Base-by-base conservation (phyloP, 129 eudicot genomes). In the Arctium lappa region DNA sequence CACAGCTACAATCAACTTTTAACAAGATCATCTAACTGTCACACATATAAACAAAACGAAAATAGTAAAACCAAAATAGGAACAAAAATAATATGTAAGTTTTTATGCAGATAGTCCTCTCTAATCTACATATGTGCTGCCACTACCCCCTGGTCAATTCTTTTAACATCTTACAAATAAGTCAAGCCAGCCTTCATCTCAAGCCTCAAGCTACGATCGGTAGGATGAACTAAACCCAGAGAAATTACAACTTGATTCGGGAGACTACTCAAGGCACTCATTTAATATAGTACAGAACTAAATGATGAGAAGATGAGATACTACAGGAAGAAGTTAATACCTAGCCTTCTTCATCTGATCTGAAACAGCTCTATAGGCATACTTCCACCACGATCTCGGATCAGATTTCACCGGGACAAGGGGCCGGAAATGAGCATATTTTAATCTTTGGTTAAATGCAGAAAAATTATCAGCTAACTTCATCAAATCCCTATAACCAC, bases 381-480 rank as follows among this genome's bases (percentile, higher is more conserved):
- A 96, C 89, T 86, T 93, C 99, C 98, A 96, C 99, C 99, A 96
- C 33, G 96, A 81, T 82, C 87, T 90, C 36, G 98, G 94, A 87
- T 93, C 89, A 75, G 93, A 88, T 87, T 84, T 93, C 77, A 96
- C 93, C 4, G 93, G 77, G 63, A 89, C 91, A 83, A 78, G 91
- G 36, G 99, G 99, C 15, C 99, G 95, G 81, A 81, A 89, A 85
- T 96, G 99, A 53, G 98, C 94, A 79, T 90, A 93, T 81, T 90
- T 93, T 29, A 96, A 81, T 44, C 98, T 86, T 84, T 91, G 95
- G 83, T 91, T 96, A 42, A 96, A 93, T 34, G 99, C 89, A 81
- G 99, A 87, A 85, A 96, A 96, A 79, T 93, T 96, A 86, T 96
- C 99, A 79, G 99, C 99, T 70, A 96, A 84, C 80, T 90, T 96